phyloP scores from a whole-genome alignment of 495 filamentous ascomycete species.

The Aspergillus asperescens region DNA sequence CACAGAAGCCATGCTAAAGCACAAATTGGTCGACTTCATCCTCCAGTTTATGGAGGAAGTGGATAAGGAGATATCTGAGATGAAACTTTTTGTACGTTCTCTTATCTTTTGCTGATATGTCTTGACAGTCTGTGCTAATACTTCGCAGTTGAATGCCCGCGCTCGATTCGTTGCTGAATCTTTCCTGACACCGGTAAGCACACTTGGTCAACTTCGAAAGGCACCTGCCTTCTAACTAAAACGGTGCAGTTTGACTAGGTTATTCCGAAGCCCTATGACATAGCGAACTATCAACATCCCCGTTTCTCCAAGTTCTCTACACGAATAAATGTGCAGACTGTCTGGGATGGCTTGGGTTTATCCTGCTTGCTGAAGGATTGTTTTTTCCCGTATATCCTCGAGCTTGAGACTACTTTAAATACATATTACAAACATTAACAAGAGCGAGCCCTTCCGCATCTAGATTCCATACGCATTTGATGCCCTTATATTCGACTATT shows the following conservation, averaged over 20 bases:
- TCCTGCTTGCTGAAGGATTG: not conserved
- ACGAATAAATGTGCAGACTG: not conserved
- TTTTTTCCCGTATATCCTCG: conserved; percentile 6
- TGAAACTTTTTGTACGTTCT: conserved; percentile 93
- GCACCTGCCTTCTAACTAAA: not conserved
- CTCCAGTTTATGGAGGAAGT: conserved; percentile 99
- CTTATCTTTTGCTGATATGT: conserved; percentile 14
- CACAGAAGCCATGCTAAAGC: conserved; percentile 95
- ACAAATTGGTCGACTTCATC: conserved; percentile 97
- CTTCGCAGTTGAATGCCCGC: conserved; percentile 78
- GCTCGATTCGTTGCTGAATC: conserved; percentile 98
- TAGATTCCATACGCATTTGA: not conserved
- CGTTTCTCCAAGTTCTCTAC: not conserved
- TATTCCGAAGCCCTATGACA: not conserved
- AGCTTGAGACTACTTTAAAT: not conserved
- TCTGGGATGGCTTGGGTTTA: not conserved
- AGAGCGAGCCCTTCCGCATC: not conserved
- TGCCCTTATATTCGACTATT: not conserved
- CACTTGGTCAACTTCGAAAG: not conserved
- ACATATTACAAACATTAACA: not conserved
- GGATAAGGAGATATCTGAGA: conserved; percentile 98
- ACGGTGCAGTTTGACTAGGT: conserved; percentile 37
- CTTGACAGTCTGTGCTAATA: conserved; percentile 17
- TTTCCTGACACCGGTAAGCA: conserved; percentile 86
- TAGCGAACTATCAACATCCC: not conserved